These are phyloP conservation scores for Trypethelium eluteriae DNA, from an alignment of 495 filamentous ascomycete species.

Conservation along the genomic window DNA sequence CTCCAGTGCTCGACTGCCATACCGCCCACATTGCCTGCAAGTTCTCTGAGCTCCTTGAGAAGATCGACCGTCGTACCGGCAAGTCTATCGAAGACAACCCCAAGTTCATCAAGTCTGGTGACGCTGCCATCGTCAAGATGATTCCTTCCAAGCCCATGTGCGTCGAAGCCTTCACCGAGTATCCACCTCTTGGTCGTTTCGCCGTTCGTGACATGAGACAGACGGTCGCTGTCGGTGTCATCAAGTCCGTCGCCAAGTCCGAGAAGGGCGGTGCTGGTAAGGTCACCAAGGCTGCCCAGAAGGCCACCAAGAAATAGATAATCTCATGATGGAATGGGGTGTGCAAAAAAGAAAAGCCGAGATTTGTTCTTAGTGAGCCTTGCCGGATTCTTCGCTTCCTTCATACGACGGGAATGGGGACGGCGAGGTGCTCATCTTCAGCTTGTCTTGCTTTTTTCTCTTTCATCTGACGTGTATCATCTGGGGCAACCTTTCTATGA, in stretches of 20 bases:
- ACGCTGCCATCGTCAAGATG: slow-evolving; percentile 99
- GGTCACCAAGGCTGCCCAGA: slow-evolving; percentile 66
- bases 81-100: slow-evolving; percentile 85
- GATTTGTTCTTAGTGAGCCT: background rate
- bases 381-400: no score
- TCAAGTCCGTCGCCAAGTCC: slow-evolving; percentile 73
- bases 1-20: slow-evolving; percentile 98
- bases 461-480: background rate
- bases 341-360: slow-evolving; percentile 15
- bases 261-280: slow-evolving; percentile 57
- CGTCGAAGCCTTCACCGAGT: slow-evolving; percentile 99
- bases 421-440: background rate
- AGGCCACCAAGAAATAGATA: slow-evolving; percentile 58
- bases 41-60: slow-evolving; percentile 96
- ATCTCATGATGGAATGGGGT: slow-evolving; percentile 10
- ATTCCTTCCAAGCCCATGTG: slow-evolving; percentile 99
- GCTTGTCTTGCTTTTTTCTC: background rate
- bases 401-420: background rate
- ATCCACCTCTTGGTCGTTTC: slow-evolving; percentile 94
- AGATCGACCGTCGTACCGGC: slow-evolving; percentile 99
- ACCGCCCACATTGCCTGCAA: slow-evolving; percentile 99
- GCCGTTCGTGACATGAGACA: slow-evolving; percentile 39
- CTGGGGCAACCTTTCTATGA: background rate
- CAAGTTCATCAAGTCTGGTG: slow-evolving; percentile 99
- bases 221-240: slow-evolving; percentile 96